Conservation (phyloP, 176 grass and related monocot genomes). For the Oryza meridionalis region DNA sequence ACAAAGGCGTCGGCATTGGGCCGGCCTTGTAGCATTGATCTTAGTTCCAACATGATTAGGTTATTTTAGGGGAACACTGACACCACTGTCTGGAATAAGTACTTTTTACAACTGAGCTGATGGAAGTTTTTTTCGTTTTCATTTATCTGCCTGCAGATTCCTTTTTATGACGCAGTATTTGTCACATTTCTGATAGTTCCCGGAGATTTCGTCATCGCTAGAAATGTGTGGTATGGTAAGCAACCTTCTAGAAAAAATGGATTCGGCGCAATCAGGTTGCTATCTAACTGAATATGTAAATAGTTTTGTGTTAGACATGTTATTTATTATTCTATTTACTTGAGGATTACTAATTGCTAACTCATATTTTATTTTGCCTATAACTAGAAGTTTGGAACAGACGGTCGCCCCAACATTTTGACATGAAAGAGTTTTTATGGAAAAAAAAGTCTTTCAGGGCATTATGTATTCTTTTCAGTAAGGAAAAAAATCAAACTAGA, state of each 20-base stretch:
- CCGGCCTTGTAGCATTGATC: conserved; percentile 16
- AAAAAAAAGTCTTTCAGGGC: no score
- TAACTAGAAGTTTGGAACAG: no score
- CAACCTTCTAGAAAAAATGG: not conserved
- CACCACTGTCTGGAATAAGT: conserved; percentile 32
- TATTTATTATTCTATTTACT: no score
- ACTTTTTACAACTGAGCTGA: not conserved
- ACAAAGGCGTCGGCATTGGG: not conserved
- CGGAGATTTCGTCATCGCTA: not conserved
- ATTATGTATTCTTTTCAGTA: no score
- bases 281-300: not conserved
- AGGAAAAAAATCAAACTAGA: no score
- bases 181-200: not conserved
- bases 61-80: not conserved
- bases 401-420: no score
- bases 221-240: not conserved
- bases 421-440: no score
- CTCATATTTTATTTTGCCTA: no score
- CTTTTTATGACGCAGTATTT: not conserved
- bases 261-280: not conserved
- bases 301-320: no score
- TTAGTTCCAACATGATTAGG: not conserved
- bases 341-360: no score
- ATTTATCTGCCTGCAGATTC: not conserved
- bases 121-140: not conserved